phyloP scores from a whole-genome alignment of 495 filamentous ascomycete genomes.

The Friedmanniomyces simplex region DNA sequence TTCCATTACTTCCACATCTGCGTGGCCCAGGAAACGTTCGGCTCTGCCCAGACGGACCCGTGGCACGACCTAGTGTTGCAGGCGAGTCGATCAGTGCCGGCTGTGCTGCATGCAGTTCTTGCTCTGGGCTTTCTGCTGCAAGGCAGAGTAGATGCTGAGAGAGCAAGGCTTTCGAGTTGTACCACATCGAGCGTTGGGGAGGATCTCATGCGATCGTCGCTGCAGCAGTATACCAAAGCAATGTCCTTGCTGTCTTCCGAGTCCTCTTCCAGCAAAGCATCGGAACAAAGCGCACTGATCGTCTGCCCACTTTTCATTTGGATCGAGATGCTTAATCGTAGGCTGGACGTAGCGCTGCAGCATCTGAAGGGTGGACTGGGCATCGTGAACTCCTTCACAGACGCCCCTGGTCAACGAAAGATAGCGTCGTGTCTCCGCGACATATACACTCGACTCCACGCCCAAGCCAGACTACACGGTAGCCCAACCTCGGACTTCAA shows the following conservation, averaged over 20 bases:
- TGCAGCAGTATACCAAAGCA: not conserved
- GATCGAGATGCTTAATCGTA: not conserved
- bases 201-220: not conserved
- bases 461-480: conserved; percentile 1
- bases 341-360: not conserved
- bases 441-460: not conserved
- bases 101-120: not conserved
- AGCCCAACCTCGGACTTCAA: conserved; percentile 2
- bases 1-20: not conserved
- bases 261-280: not conserved
- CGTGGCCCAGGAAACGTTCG: not conserved
- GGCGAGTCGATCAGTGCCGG: not conserved
- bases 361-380: not conserved
- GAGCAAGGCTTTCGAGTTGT: not conserved
- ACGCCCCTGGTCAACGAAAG: not conserved
- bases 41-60: not conserved
- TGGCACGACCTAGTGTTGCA: not conserved
- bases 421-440: not conserved
- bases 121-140: not conserved
- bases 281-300: not conserved
- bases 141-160: not conserved
- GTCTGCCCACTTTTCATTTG: not conserved
- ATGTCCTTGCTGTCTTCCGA: not conserved
- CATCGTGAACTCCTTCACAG: not conserved
- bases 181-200: not conserved